A percentile compares a stretch with the other conserved stretches of the same genome.
Conservation (phyloP, 768 basidiomycete genomes). For the Mycena epipterygia region DNA sequence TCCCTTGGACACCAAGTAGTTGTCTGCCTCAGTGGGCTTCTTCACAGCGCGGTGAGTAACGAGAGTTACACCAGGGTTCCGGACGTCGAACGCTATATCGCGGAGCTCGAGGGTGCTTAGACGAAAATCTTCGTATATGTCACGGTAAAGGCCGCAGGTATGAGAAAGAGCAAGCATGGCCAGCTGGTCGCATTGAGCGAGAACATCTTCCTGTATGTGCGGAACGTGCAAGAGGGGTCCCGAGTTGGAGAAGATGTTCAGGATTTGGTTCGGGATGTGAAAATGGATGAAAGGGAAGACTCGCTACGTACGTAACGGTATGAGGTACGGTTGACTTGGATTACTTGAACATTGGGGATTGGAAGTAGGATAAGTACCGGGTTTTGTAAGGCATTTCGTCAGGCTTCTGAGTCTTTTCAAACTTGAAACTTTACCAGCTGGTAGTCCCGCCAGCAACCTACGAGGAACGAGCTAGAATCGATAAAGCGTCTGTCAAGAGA, state of each 20-base stretch:
- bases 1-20: background rate
- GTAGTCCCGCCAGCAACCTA: no score
- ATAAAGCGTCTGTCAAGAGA: no score
- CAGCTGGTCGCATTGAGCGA: background rate
- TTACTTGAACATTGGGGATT: no score
- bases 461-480: no score
- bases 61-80: background rate
- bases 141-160: slow-evolving; percentile 3
- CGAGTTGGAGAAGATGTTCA: background rate
- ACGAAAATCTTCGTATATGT: background rate
- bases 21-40: background rate
- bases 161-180: slow-evolving; percentile 2
- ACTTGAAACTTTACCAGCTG: no score
- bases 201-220: slow-evolving; percentile 5
- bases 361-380: no score
- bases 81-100: slow-evolving; percentile 6
- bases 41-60: background rate
- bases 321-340: background rate
- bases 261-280: background rate
- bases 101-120: background rate
- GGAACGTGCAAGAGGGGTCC: background rate
- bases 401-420: no score
- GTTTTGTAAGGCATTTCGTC: no score
- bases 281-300: background rate
- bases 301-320: background rate